Conservation (phyloP, 345 rosid species). For the Boechera stricta region DNA sequence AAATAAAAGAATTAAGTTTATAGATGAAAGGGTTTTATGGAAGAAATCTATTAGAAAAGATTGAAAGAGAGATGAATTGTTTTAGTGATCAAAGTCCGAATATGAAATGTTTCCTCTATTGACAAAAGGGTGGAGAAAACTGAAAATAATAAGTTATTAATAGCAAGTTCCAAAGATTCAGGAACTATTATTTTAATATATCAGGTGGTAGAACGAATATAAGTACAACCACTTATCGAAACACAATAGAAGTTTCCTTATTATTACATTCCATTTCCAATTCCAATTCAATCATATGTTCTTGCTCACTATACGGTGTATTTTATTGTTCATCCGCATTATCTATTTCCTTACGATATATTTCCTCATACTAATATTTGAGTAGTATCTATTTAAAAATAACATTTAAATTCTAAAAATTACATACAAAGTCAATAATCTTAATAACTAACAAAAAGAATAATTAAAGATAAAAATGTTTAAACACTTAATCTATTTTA, state of each 20-base stretch:
- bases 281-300: not conserved
- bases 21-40: not conserved
- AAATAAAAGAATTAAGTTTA: not conserved
- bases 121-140: not conserved
- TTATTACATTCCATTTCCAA: not conserved
- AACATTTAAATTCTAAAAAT: too few relatives aligned
- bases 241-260: constrained; percentile 12
- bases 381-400: too few relatives aligned
- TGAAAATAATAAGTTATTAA: constrained; percentile 2
- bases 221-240: constrained; percentile 34
- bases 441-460: too few relatives aligned
- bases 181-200: constrained; percentile 40
- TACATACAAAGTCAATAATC: too few relatives aligned
- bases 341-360: not conserved
- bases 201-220: constrained; percentile 47
- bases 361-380: too few relatives aligned
- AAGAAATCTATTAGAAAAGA: not conserved
- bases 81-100: not conserved
- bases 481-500: too few relatives aligned
- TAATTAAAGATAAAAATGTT: too few relatives aligned
- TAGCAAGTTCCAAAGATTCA: constrained; percentile 40
- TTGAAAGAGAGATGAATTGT: not conserved
- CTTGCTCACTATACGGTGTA: constrained; percentile 8
- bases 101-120: constrained; percentile 5
- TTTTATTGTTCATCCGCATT: not conserved